Evolutionary conservation across 1,284 basidiomycete species (phyloP).

Genomic region (Neotropicomus parvogracilis): DNA sequence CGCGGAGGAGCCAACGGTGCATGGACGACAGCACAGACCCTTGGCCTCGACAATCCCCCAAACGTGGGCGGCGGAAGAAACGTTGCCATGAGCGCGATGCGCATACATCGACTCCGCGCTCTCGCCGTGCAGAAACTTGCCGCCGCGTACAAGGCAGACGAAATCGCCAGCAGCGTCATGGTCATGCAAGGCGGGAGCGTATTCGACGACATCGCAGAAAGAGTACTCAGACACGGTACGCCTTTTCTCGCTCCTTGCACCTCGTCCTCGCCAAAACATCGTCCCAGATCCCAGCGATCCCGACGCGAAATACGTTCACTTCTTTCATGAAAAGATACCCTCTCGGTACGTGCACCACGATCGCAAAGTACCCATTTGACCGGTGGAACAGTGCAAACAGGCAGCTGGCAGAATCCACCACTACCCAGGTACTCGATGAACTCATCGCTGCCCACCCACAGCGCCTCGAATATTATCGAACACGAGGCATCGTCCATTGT

Average conservation of each 20-base stretch:
- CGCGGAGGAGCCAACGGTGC: constrained; percentile 42
- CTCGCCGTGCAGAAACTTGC: constrained; percentile 81
- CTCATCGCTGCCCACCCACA: constrained; percentile 69
- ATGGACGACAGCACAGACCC: constrained; percentile 57
- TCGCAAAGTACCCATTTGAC: constrained; percentile 15
- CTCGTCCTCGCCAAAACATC: not conserved
- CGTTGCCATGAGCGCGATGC: constrained; percentile 76
- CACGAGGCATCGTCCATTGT: constrained; percentile 77
- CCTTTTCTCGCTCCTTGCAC: not conserved
- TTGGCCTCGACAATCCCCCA: constrained; percentile 52
- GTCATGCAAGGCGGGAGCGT: constrained; percentile 87
- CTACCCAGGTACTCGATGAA: constrained; percentile 67
- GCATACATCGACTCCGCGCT: constrained; percentile 69
- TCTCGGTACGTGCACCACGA: constrained; percentile 55
- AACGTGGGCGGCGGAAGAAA: constrained; percentile 57
- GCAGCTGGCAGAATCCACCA: constrained; percentile 77
- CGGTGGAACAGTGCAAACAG: constrained; percentile 38
- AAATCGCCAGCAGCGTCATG: constrained; percentile 85
- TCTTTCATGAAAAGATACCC: constrained; percentile 87
- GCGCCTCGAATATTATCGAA: constrained; percentile 74
- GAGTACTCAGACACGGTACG: constrained; percentile 68
- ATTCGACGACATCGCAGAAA: constrained; percentile 80
- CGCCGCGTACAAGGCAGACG: constrained; percentile 74
- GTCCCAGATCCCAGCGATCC: constrained; percentile 63
- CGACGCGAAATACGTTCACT: constrained; percentile 82